Evolutionary conservation across 2,329 filamentous ascomycete species (phyloP).

Genomic region (Dothideomycetes sp.): DNA sequence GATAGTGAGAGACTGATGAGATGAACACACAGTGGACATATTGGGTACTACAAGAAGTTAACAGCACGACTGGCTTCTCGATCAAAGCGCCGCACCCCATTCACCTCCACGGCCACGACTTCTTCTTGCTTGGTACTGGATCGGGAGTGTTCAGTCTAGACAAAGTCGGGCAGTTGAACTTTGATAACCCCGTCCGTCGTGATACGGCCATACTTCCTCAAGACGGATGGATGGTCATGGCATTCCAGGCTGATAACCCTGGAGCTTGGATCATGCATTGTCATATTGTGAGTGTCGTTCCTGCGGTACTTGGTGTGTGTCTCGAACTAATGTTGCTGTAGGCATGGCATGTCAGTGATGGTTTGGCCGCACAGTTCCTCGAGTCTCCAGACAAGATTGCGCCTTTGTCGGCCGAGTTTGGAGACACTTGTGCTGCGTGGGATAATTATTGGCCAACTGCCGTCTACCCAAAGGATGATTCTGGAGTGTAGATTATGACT

Average conservation of each 20-base stretch:
- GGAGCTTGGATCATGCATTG: constrained; percentile 28
- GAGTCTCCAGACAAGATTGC: constrained; percentile 19
- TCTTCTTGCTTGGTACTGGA: constrained; percentile 21
- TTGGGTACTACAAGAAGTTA: constrained; percentile 27
- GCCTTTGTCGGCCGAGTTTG: constrained; percentile 20
- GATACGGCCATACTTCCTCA: constrained; percentile 32
- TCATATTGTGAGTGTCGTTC: constrained; percentile 2
- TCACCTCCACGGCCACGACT: constrained; percentile 26
- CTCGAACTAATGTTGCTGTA: constrained; percentile 18
- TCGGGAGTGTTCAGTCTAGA: constrained; percentile 18
- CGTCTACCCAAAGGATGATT: constrained; percentile 24
- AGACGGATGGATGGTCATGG: constrained; percentile 32
- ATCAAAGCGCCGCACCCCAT: constrained; percentile 16
- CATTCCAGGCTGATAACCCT: constrained; percentile 35
- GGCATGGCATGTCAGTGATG: constrained; percentile 28
- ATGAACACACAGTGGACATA: constrained; percentile 24
- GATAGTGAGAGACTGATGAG: constrained; percentile 13
- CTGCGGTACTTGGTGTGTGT: too few relatives aligned
- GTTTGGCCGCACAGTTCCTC: constrained; percentile 27
- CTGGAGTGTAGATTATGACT: constrained; percentile 21
- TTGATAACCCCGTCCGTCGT: constrained; percentile 31
- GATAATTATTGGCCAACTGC: constrained; percentile 20
- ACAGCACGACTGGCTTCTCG: constrained; percentile 13
- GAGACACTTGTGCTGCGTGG: constrained; percentile 25
- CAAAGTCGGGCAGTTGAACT: constrained; percentile 22